These are phyloP conservation scores for Kuraishia molischiana DNA, from an alignment of 805 yeast genomes.

Conservation along the genomic window DNA sequence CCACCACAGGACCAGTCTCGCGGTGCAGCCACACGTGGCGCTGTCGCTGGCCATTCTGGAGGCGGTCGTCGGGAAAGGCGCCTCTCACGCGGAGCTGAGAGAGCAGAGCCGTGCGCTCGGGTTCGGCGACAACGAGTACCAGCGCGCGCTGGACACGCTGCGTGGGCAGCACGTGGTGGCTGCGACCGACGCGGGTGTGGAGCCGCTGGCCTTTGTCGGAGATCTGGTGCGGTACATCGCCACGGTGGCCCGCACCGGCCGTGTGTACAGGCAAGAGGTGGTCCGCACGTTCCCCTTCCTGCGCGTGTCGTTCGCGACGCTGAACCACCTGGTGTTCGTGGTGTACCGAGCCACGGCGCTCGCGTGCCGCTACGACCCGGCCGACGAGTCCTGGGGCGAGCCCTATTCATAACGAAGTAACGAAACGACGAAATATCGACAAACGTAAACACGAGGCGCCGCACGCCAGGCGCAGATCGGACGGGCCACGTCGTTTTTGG, in stretches of 20 bases:
- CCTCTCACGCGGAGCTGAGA: neutral
- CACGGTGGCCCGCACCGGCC: too few relatives aligned
- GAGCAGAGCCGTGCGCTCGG: neutral
- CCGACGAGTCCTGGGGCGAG: too few relatives aligned
- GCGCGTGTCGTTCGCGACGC: neutral
- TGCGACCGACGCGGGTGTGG: too few relatives aligned
- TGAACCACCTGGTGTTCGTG: neutral
- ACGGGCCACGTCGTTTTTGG: neutral
- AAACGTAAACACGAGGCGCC: neutral
- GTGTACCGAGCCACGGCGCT: too few relatives aligned
- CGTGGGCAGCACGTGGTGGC: neutral
- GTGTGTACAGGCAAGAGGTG: neutral
- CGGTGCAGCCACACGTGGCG: too few relatives aligned
- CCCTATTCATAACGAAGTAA: too few relatives aligned
- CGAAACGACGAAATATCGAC: neutral
- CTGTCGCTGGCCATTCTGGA: too few relatives aligned
- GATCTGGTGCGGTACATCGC: constrained; percentile 1
- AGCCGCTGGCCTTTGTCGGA: too few relatives aligned
- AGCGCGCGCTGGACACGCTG: neutral
- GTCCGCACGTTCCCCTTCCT: neutral
- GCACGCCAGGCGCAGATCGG: neutral
- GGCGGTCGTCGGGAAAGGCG: neutral
- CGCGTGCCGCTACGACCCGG: too few relatives aligned
- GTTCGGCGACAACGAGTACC: neutral
- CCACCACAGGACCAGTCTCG: too few relatives aligned